phyloP scores from a whole-genome alignment of 768 basidiomycete genomes.

The Collybia sordida region DNA sequence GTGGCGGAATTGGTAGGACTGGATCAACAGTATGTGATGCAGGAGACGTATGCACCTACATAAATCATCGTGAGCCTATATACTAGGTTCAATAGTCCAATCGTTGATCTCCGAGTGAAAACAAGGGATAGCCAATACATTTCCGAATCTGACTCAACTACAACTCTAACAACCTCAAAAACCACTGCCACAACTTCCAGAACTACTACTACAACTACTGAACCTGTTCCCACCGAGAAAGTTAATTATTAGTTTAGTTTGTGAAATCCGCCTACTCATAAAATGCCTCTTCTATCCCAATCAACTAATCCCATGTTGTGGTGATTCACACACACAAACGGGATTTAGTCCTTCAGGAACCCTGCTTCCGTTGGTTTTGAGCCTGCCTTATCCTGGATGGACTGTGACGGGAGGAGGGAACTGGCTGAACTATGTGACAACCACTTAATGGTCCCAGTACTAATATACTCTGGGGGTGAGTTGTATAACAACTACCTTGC shows the following conservation, averaged over 20 bases:
- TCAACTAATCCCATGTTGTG: slow-evolving; percentile 37
- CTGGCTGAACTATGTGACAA: slow-evolving; percentile 57
- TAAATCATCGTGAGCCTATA: slow-evolving; percentile 28
- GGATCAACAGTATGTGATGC: slow-evolving; percentile 41
- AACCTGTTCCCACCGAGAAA: too few relatives aligned
- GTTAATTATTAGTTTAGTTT: slow-evolving; percentile 61
- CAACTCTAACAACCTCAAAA: slow-evolving; percentile 2
- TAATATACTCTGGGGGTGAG: too few relatives aligned
- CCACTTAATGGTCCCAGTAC: too few relatives aligned
- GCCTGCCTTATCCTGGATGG: slow-evolving; percentile 53
- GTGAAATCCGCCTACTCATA: slow-evolving; percentile 24
- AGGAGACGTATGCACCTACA: slow-evolving; percentile 24
- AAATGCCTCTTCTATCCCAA: background rate
- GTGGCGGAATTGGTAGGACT: slow-evolving; percentile 35
- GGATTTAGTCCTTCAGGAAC: slow-evolving; percentile 42
- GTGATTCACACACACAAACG: slow-evolving; percentile 61
- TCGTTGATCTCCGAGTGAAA: background rate
- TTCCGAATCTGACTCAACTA: slow-evolving; percentile 17
- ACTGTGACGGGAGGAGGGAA: slow-evolving; percentile 58
- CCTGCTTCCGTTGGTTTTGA: slow-evolving; percentile 45
- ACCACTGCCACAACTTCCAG: too few relatives aligned
- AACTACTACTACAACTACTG: too few relatives aligned
- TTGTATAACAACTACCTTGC: too few relatives aligned
- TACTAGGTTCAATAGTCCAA: background rate
- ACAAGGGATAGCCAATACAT: slow-evolving; percentile 43